Base-by-base conservation (phyloP, 2,329 filamentous ascomycete species). In the Rasamsonia emersonii region DNA sequence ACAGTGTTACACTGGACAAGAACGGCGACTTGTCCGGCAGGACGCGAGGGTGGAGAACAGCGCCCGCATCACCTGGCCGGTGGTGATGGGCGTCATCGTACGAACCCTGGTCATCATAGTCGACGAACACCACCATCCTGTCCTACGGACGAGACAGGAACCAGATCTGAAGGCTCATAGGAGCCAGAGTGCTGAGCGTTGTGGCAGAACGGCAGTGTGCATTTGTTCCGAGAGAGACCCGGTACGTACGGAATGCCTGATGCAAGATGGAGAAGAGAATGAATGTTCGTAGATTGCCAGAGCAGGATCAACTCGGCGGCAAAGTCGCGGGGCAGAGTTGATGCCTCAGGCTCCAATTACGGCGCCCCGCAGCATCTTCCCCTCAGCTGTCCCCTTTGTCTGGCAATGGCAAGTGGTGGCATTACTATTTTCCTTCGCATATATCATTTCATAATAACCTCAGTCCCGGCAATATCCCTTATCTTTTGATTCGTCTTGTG, bases 41-140 rank as follows among this genome's bases (percentile, higher is more conserved):
- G 30, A 37, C 20, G 28, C 40, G 43, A 14, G 37, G 19, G 24
- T 42, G 40, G 4, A 38, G 33, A 11, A 42, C 30, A 21, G 36
- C 24, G 26, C 43, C 40, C 18, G 39, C 29, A 25, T 36, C 32
- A n/a, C 28, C 33, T 7, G 40, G 24, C 11, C 39, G 39, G 14
- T 30, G 43, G 41, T 50, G 41, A 31, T 42, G 32, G 17, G 44
- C 39, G 35, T 47, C 46, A 38, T 52, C 46, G 40, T 54, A 45
- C 17, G 44, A 49, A 47, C 62, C 53, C 25, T 54, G 51, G 25
- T 64, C 62, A 25, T 63, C 61, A 37, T 62, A 52, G 45, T 68
- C 61, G 46, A 66, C 55, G 47, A 65, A 67, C 26, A 67, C 61
- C 43, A 66, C 65, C 65, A 68, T 68, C 28, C 38, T 62, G 50